Base-by-base conservation (phyloP, 306 rosid species). In the Medicago ruthenica region DNA sequence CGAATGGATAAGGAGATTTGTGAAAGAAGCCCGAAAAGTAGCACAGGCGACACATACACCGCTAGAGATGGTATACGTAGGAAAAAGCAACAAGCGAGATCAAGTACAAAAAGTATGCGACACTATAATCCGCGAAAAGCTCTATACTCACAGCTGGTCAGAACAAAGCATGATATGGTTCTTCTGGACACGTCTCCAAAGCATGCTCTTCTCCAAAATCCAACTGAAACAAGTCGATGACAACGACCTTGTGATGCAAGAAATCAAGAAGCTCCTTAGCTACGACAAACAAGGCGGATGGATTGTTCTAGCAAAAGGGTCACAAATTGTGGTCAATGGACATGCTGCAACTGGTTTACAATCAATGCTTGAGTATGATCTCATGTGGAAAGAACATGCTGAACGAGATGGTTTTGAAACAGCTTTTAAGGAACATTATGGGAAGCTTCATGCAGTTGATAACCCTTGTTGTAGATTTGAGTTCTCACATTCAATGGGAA, bases 141-240 rank as follows among this genome's bases (percentile, higher is more conserved):
- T 89, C 8, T 55, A 74, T n/a, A 79, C 87, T 0, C 67, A 73
- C 5, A 51, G 73, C 66, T 89, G 89, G 94, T 67, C 76, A 77
- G 89, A 85, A 39, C 85, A 59, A 2, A 78, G 84, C 73, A 81
- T 83, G 91, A 73, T 87, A 16, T 87, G 91, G 94, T 89, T 87
- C 88, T 87, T 87, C 79, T 89, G 91, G 94, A 84, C 84, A 7
- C 75, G 91, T 3, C 79, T 89, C 1, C 89, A 87, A 68, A 89
- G 93, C 87, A 89, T 89, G 91, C 72, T 87, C 9, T 80, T 85
- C 73, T 89, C 93, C 18, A 87, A 89, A 81, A 82, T 89, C 15
- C 91, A 89, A 16, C 82, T 80, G 8, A 75, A 54, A 6, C 87
- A 82, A 45, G 79, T 67, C 2, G 84, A 85, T 4, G 86, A 82